Conservation (phyloP, 2,329 filamentous ascomycete genomes). For the Fusarium denticulatum region DNA sequence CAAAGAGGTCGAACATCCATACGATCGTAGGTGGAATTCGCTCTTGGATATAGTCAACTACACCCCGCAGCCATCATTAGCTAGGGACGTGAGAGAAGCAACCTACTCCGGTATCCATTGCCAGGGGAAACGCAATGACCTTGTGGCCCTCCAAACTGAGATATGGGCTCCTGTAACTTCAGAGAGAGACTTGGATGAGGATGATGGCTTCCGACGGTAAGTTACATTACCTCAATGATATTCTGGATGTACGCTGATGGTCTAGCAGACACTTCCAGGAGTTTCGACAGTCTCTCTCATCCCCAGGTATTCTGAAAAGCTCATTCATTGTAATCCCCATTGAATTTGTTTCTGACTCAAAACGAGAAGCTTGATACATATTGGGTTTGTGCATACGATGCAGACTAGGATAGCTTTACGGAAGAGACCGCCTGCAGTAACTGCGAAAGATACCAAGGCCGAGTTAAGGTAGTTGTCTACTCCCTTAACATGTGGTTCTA, state of each 20-base stretch:
- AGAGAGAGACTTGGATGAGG: fast-evolving
- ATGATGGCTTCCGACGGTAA: background rate
- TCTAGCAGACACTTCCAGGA: background rate
- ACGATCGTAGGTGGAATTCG: background rate
- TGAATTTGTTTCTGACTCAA: background rate
- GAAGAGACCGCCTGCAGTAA: background rate
- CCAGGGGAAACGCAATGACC: background rate
- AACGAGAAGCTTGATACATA: background rate
- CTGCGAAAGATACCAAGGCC: background rate
- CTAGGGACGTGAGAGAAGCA: background rate
- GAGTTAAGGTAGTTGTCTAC: background rate
- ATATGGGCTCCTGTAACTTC: background rate
- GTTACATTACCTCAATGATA: background rate
- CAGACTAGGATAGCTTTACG: background rate
- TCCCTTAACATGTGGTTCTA: background rate
- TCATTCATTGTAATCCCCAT: background rate
- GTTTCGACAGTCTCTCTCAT: background rate
- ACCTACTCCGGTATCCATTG: background rate
- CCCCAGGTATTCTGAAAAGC: background rate
- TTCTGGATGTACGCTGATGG: fast-evolving
- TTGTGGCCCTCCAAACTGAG: background rate
- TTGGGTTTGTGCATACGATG: background rate
- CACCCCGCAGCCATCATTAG: background rate
- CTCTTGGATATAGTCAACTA: background rate
- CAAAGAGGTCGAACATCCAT: background rate